Evolutionary conservation across 805 yeast species (phyloP), one percentile per base, ranked within the genome.

Genomic region (Millerozyma miso): DNA sequence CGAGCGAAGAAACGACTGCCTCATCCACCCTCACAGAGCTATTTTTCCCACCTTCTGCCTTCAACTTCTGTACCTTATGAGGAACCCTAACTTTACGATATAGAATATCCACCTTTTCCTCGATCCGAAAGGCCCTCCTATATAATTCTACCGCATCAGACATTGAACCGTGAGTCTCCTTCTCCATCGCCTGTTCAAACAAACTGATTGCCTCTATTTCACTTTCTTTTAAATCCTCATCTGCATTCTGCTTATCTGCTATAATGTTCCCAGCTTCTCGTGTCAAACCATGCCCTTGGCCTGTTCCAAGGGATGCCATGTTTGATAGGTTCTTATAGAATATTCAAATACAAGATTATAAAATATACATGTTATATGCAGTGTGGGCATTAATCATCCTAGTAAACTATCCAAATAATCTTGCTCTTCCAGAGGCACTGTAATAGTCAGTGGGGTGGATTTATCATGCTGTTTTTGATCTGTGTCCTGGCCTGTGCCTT

Each of bases 131-230:
- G 2, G 97, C 96, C 48, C 74, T 71, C 47, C 95, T 69, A 61
- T 89, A 89, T 49, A 65, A 74, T 38, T 69, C 76, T 19, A 87
- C 80, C 1, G 96, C 96, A 54, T 88, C 96, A n/a, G 86, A 74
- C 79, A 88, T 73, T 47, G 79, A 69, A 0, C 96, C 96, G 39
- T 71, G 76, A 29, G 75, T 67, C 61, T 89, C 97, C 54, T 82
- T 82, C 38, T 74, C 78, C 0, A 82, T 77, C 2, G 88, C 97
- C 39, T 71, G 60, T 51, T 84, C 88, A 67, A 86, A 88, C 17
- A 77, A 63, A 40, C 69, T 71, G 34, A 88, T 63, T 2, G 96
- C 95, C 37, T 66, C 63, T 37, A 43, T 31, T 26, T 60, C 62
- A 10, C 35, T 26, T 3, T 47, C 50, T 7, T 47, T 38, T 32